Evolutionary conservation across 148 eudicot genomes (phyloP).

Genomic region (Arctostaphylos glauca): DNA sequence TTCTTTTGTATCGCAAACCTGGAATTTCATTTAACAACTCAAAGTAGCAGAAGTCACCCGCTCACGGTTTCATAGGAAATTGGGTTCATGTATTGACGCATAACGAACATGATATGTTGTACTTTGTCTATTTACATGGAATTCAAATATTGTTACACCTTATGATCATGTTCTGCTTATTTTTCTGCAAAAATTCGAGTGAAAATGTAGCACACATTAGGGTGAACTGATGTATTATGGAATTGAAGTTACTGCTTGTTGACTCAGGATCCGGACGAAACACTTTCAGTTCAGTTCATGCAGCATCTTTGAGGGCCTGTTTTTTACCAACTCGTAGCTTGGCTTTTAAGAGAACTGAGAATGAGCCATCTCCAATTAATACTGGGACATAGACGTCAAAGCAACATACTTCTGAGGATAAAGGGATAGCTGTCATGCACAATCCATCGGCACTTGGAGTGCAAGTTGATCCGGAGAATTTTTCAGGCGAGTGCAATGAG

Average conservation of each 20-base stretch:
- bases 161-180: slow-evolving; percentile 13
- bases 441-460: slow-evolving; percentile 5
- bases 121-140: background rate
- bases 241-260: background rate
- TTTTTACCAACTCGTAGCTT: slow-evolving; percentile 55
- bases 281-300: slow-evolving; percentile 55
- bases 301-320: slow-evolving; percentile 60
- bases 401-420: slow-evolving; percentile 17
- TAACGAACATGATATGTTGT: background rate
- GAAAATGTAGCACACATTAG: background rate
- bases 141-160: background rate
- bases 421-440: slow-evolving; percentile 15
- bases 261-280: slow-evolving; percentile 34
- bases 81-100: background rate
- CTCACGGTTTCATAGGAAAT: background rate
- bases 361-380: slow-evolving; percentile 23
- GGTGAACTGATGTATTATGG: background rate
- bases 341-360: slow-evolving; percentile 33
- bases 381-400: slow-evolving; percentile 20
- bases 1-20: background rate
- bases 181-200: background rate
- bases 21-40: background rate
- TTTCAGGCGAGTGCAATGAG: slow-evolving; percentile 17
- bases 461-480: slow-evolving; percentile 21
- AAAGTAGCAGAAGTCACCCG: background rate